Base-by-base conservation (phyloP, 306 rosid genomes). In the Rosa rugosa region DNA sequence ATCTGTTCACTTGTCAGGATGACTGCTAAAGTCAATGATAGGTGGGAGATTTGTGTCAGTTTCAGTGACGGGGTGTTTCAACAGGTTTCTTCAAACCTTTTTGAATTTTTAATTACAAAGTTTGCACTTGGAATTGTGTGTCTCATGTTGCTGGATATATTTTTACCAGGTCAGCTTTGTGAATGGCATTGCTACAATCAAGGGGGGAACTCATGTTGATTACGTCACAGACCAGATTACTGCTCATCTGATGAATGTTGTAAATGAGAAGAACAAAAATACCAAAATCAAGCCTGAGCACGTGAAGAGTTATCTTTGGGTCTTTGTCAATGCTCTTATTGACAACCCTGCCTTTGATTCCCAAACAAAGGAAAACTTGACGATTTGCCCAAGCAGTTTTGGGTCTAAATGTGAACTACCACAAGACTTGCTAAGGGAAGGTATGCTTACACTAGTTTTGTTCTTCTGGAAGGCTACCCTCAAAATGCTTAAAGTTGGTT, bases 261-360 rank as follows among this genome's bases (percentile, higher is more conserved):
- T 94, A 42, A 92, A 94, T 77, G 91, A 92, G 89, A 92, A 95
- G 84, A 95, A 95, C 79, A 95, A 95, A 86, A 93, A 87, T 75
- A 97, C 97, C 72, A 95, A 90, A 64, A 87, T 95, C 78, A 95
- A 95, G 75, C 96, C 98, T 20, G 27, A 27, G 27, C 95, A 92
- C 81, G 99, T 95, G 84, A 92, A 92, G 91, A 95, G 81, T 80
- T 90, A 95, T 80, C 77, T 95, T 42, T 95, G 99, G 99, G 94
- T 95, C 72, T 95, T 95, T 72, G 97, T 95, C 90, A 92, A 91
- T 80, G 89, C 94, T 60, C 96, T 95, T 66, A 90, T 95, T 86
- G 98, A 95, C 89, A 95, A 95, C 80, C 98, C 98, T 69, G 92
- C 99, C 20, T 95, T 95, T 63, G 99, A 95, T 84, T 95, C 99